Evolutionary conservation across 805 yeast species (phyloP).

Genomic region (Lachancea quebecensis): DNA sequence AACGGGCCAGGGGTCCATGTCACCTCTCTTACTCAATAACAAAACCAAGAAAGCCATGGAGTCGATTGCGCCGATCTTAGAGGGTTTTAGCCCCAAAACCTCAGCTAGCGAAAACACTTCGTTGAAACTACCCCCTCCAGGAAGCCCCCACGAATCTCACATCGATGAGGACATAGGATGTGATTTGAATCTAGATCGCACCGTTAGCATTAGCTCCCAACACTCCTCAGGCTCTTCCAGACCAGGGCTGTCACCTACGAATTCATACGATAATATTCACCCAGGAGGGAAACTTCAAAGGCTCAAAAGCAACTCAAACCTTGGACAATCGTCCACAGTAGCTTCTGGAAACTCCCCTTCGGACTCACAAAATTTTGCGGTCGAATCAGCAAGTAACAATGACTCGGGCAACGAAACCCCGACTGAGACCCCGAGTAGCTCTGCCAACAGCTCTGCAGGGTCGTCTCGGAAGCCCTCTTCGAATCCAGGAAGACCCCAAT

Average conservation of each 20-base stretch:
- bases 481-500: slow-evolving; percentile 30
- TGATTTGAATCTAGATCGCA: slow-evolving; percentile 18
- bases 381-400: background rate
- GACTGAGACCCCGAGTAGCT: slow-evolving; percentile 5
- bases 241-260: slow-evolving; percentile 9
- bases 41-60: slow-evolving; percentile 58
- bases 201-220: slow-evolving; percentile 22
- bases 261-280: slow-evolving; percentile 4
- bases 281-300: slow-evolving; percentile 5
- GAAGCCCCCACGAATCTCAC: slow-evolving; percentile 18
- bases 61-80: slow-evolving; percentile 71
- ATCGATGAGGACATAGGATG: slow-evolving; percentile 25
- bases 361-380: slow-evolving; percentile 3
- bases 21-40: slow-evolving; percentile 28
- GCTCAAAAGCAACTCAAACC: slow-evolving; percentile 8
- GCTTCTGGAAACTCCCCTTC: slow-evolving; percentile 3
- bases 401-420: background rate
- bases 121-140: slow-evolving; percentile 30
- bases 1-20: slow-evolving; percentile 11
- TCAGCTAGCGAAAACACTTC: slow-evolving; percentile 43
- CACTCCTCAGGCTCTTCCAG: slow-evolving; percentile 12
- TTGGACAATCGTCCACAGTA: background rate
- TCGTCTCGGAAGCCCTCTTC: slow-evolving; percentile 28
- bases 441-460: slow-evolving; percentile 20
- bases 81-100: slow-evolving; percentile 65